Base-by-base conservation (phyloP, 2,329 filamentous ascomycete species). In the Aspergillus sp. region DNA sequence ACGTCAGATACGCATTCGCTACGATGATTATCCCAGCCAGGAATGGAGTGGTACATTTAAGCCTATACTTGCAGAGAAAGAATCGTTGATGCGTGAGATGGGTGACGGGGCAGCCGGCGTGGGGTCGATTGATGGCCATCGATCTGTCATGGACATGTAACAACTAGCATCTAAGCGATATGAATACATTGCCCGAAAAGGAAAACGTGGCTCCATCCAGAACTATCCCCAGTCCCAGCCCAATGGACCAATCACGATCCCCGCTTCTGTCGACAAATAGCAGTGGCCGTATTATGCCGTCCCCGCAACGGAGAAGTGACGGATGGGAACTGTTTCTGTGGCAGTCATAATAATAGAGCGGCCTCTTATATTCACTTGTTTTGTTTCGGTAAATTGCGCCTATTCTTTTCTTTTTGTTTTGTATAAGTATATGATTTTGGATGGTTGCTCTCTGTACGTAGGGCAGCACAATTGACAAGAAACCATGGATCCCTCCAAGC, bases 21-120 rank as follows among this genome's bases (percentile, higher is more conserved):
- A 79, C 75, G 7, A 76, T 47, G 35, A 81, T 78, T 0, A 73
- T 73, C 5, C 74, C 72, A 3, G 61, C 62, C 42, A 80, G 65
- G 49, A 79, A 73, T 3, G 78, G 68, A 2, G 69, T 67, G 10
- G 80, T 73, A 3, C 36, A 19, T 3, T 71, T 74, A 7, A 76
- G 72, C 9, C 80, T 80, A 1, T 81, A 69, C 50, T 80, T 44
- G 49, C 62, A 66, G 30, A 56, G 43, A 39, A 57, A 45, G 28
- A 56, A 46, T 59, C 60, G 66, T 50, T 66, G 60, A 34, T 57
- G 58, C 12, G 58, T 55, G 26, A 65, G 44, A 46, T 63, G 59
- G 7, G 58, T 46, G 33, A 50, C 42, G 3, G 57, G 42, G 6
- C 57, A 49, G 12, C 43, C 57, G n/a, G 60, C 52, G 7, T 19